Evolutionary conservation across 2,329 filamentous ascomycete species (phyloP), one percentile per base, ranked within the genome.

Genomic region (Fusarium sp.): DNA sequence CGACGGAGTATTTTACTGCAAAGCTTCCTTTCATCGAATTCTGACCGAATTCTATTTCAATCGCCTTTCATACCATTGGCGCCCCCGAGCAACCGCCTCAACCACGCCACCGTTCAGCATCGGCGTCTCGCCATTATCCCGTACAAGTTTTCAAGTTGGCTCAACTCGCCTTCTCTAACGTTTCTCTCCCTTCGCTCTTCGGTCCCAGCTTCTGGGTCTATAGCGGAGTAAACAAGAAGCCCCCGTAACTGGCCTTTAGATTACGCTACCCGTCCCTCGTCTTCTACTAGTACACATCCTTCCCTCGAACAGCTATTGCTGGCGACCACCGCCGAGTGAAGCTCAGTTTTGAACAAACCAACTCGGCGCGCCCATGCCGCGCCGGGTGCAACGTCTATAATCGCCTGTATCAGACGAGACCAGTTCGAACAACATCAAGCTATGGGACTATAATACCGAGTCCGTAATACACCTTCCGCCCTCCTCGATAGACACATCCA

Each of bases 211-310:
- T 90, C 86, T 93, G 94, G 94, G 94, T 96, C 89, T 95, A 95
- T 82, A 90, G 90, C 86, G 94, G 95, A 91, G 92, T 94, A 85
- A 93, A 96, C 86, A 96, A 94, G 86, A 95, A 97, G 84, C 95
- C 96, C 80, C 95, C 95, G 87, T 98, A 98, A 97, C 83, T 95
- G 72, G 71, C 45, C 58, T 60, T 61, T 49, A 52, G 50, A 63
- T 58, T 33, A n/a, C 41, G 51, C 52, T 42, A 47, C 18, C 31
- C 53, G 25, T 54, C 55, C 13, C 40, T 46, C 54, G 43, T 54
- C 45, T 55, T 43, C 25, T 39, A 47, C 43, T 54, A 33, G 40
- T 50, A 49, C 21, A 58, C 37, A 53, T 45, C 49, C 51, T 50
- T 39, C 45, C 53, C 52, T 50, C 27, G 46, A 62, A 47, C 53